Conservation (phyloP, 495 filamentous ascomycete species). For the Aspergillus haitiensis region DNA sequence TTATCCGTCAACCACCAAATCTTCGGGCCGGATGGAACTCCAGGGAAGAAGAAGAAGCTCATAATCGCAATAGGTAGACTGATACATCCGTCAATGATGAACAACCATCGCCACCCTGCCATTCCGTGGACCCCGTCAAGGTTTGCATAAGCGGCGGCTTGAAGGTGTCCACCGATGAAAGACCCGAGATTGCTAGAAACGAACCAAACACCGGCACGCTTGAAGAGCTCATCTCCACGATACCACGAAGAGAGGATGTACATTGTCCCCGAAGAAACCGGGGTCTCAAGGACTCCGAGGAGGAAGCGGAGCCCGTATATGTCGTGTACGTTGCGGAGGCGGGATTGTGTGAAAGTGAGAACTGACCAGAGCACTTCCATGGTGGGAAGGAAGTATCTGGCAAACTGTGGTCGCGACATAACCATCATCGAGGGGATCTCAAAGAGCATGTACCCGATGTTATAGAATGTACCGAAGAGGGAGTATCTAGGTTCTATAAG, state of each 20-base stretch:
- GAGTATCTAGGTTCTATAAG: conserved; percentile 10
- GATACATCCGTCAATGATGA: conserved; percentile 61
- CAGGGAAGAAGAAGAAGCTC: conserved; percentile 72
- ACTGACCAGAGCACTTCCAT: conserved; percentile 19
- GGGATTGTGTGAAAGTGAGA: conserved; percentile 17
- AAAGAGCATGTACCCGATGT: conserved; percentile 25
- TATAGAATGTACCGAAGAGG: conserved; percentile 25
- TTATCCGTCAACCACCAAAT: conserved; percentile 15
- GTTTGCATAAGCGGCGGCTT: conserved; percentile 45
- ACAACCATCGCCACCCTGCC: conserved; percentile 75
- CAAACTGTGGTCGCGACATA: conserved; percentile 17
- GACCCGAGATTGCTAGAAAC: conserved; percentile 61
- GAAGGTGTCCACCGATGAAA: conserved; percentile 62
- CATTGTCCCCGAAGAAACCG: conserved; percentile 46
- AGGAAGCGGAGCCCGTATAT: conserved; percentile 54
- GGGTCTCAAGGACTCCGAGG: conserved; percentile 61
- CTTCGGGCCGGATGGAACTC: conserved; percentile 46
- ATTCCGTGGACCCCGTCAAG: conserved; percentile 48
- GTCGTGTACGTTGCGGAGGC: conserved; percentile 16
- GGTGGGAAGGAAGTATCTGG: conserved; percentile 21
- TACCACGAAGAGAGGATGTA: conserved; percentile 48
- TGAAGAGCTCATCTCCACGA: conserved; percentile 48
- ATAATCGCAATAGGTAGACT: conserved; percentile 63
- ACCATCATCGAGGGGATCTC: conserved; percentile 25
- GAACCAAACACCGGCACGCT: conserved; percentile 56